Conservation (phyloP, 805 yeast genomes). For the Wickerhamiella azyma region DNA sequence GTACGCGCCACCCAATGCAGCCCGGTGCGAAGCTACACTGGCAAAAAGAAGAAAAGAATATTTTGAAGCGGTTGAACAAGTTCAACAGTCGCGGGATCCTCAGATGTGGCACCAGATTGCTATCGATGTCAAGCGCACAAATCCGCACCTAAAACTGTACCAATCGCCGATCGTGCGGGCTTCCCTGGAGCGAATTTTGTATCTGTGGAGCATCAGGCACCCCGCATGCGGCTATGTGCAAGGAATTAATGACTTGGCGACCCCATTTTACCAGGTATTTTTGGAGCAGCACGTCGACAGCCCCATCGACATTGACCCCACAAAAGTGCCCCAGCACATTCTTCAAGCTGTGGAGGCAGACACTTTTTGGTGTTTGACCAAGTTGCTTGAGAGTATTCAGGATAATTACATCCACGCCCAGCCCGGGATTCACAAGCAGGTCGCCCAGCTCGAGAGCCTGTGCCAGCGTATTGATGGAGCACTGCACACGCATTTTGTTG, state of each 20-base stretch:
- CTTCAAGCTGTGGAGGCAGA: conserved; percentile 77
- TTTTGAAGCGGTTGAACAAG: conserved; percentile 54
- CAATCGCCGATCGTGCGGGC: conserved; percentile 56
- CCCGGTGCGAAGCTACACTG: conserved; percentile 56
- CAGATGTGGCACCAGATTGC: conserved; percentile 90
- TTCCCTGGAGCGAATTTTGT: conserved; percentile 66
- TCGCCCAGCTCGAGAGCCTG: conserved; percentile 53
- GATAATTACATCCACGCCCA: conserved; percentile 97
- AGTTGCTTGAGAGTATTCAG: conserved; percentile 83
- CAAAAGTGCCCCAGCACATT: conserved; percentile 36
- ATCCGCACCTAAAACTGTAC: conserved; percentile 69
- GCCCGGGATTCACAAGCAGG: conserved; percentile 92
- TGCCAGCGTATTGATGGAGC: conserved; percentile 68
- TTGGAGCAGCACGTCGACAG: conserved; percentile 55
- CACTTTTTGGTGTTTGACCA: conserved; percentile 91
- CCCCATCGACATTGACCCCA: conserved; percentile 34
- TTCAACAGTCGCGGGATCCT: conserved; percentile 53
- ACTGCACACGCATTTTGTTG: conserved; percentile 57
- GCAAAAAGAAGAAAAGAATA: conserved; percentile 79
- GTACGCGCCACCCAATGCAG: conserved; percentile 73
- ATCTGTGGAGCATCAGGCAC: conserved; percentile 90
- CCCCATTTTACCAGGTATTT: conserved; percentile 86
- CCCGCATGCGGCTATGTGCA: conserved; percentile 98
- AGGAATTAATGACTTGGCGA: conserved; percentile 87
- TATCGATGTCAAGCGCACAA: conserved; percentile 89